These are phyloP conservation scores for Alternaria gansuensis DNA, from an alignment of 2,329 filamentous ascomycete species.

Conservation along the genomic window DNA sequence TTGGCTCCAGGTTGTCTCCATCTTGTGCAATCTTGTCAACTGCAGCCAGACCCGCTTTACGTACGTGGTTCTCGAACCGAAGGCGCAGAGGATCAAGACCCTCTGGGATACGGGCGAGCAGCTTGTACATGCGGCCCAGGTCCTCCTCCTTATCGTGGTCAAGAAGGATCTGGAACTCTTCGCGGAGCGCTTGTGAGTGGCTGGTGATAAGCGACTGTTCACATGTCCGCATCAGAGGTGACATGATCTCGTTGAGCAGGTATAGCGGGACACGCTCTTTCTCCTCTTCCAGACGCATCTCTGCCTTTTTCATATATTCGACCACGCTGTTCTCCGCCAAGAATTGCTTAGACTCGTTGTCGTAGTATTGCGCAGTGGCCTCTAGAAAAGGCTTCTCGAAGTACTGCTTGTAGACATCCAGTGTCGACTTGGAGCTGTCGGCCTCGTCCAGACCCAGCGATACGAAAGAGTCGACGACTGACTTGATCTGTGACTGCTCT, in stretches of 20 bases:
- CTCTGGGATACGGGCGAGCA: constrained; percentile 87
- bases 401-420: constrained; percentile 91
- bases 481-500: constrained; percentile 95
- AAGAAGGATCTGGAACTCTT: constrained; percentile 93
- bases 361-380: constrained; percentile 86
- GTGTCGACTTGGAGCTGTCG: constrained; percentile 90
- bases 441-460: constrained; percentile 93
- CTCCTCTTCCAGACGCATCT: constrained; percentile 86
- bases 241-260: constrained; percentile 87
- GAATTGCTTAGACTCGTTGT: constrained; percentile 91
- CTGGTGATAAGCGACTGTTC: constrained; percentile 89
- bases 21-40: constrained; percentile 91
- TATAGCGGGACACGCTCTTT: constrained; percentile 93
- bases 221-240: constrained; percentile 84
- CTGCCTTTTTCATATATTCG: constrained; percentile 99
- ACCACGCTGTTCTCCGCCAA: constrained; percentile 96
- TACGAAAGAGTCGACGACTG: constrained; percentile 93
- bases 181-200: constrained; percentile 83
- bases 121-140: constrained; percentile 93
- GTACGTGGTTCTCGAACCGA: constrained; percentile 90
- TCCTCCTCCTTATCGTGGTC: constrained; percentile 96
- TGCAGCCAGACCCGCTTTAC: constrained; percentile 85
- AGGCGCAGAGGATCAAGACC: constrained; percentile 87
- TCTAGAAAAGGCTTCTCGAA: constrained; percentile 93
- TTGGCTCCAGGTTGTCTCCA: constrained; percentile 90